Base-by-base conservation (phyloP, 2,329 filamentous ascomycete genomes). In the Camillea tinctor region DNA sequence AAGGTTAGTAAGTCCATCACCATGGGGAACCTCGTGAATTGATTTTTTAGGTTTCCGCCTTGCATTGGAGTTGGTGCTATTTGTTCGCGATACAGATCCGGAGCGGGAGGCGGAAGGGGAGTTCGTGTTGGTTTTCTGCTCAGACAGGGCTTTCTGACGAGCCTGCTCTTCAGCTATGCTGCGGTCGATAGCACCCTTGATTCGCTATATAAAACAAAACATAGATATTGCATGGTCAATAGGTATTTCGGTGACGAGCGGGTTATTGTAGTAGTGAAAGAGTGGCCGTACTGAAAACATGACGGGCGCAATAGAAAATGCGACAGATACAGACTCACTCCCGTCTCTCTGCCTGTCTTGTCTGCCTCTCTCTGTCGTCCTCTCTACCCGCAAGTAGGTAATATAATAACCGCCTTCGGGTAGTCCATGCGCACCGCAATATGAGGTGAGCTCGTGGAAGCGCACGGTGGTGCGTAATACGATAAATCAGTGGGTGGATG, bases 141-240 rank as follows among this genome's bases (percentile, higher is more conserved):
- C 73, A 64, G 80, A 69, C 49, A 78, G 68, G 55, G 80, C 76
- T 71, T 85, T 85, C 73, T 93, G 90, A 60, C 91, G 89, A 60
- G 92, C 90, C 77, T 96, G 92, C 78, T 97, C 93, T 78, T 97
- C 92, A 70, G 92, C 91, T 71, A 97, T 95, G 70, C 89, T 89
- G 69, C 88, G 88, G 74, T 96, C 91, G 74, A 96, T 92, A 61
- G 90, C 90, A 70, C 89, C 91, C 79, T 92, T 91, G 69, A 96
- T 81, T 80, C 91, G 86, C 90, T 95, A 73, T 17, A 61, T 44
- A 55, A 19, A 36, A 20, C 50, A 24, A 52, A 48, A 56, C n/a
- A n/a, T 13, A 9, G 21, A 21, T 23, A 54, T 52, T 30, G 1
- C 7, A 52, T 52, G 22, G 44, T 67, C 3, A 69, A 57, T 50